phyloP scores from a whole-genome alignment of 2,329 filamentous ascomycete species.

The Tolypocladium ophioglossoides region DNA sequence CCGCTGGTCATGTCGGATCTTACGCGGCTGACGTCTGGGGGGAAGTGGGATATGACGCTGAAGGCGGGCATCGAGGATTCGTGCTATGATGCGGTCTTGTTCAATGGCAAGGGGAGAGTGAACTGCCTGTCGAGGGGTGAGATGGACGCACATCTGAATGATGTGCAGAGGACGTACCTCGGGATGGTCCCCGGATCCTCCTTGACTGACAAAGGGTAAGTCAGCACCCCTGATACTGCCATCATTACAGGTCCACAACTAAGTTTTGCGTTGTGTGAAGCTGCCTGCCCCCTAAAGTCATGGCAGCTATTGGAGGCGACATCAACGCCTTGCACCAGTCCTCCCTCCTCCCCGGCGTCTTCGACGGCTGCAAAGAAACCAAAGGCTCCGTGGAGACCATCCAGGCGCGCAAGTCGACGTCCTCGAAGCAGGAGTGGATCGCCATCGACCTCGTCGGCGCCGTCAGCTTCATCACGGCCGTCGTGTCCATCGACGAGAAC shows the following conservation, averaged over 20 bases:
- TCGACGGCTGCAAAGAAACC: slow-evolving; percentile 36
- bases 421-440: slow-evolving; percentile 28
- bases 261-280: too few relatives aligned
- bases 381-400: slow-evolving; percentile 32
- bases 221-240: too few relatives aligned
- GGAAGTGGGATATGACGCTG: slow-evolving; percentile 32
- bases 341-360: slow-evolving; percentile 30
- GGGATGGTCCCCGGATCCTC: slow-evolving; percentile 14
- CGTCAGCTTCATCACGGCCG: slow-evolving; percentile 32
- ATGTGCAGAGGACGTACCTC: slow-evolving; percentile 21
- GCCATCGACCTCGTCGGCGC: slow-evolving; percentile 46
- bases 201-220: slow-evolving; percentile 32
- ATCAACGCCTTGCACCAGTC: slow-evolving; percentile 16
- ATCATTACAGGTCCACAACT: too few relatives aligned
- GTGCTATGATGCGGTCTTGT: slow-evolving; percentile 50
- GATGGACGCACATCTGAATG: slow-evolving; percentile 26
- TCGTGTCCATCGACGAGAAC: slow-evolving; percentile 40
- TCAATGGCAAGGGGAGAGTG: slow-evolving; percentile 51
- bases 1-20: slow-evolving; percentile 47
- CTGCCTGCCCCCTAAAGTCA: slow-evolving; percentile 29
- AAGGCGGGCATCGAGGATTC: slow-evolving; percentile 35
- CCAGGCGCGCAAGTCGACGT: slow-evolving; percentile 14
- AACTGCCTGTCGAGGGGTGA: slow-evolving; percentile 36
- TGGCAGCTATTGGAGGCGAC: slow-evolving; percentile 20
- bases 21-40: slow-evolving; percentile 39